phyloP scores from a whole-genome alignment of 768 basidiomycete genomes.

The Stropharia rugosoannulata region DNA sequence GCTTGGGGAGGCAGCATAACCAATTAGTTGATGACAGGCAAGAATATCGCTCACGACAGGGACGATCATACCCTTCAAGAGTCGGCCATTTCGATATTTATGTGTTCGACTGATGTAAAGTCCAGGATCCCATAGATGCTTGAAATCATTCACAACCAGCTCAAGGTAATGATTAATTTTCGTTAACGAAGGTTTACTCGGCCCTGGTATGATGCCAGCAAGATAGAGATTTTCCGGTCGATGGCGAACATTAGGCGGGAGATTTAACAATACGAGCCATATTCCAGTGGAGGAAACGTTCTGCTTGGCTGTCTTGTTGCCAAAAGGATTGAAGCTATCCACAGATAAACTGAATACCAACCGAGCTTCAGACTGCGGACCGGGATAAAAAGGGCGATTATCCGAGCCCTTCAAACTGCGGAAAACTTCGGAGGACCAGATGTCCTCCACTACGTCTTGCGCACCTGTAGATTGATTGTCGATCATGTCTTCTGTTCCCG shows the following conservation, averaged over 20 bases:
- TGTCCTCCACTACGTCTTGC: background rate
- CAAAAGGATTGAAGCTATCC: conserved; percentile 33
- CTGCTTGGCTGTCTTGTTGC: conserved; percentile 23
- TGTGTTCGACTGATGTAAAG: conserved; percentile 21
- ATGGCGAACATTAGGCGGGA: conserved; percentile 27
- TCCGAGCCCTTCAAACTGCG: background rate
- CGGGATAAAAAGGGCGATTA: background rate
- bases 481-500: background rate
- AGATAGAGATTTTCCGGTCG: conserved; percentile 35
- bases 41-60: background rate
- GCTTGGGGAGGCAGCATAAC: background rate
- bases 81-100: background rate
- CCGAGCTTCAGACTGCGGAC: conserved; percentile 6
- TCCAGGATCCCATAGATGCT: conserved; percentile 27
- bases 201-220: conserved; percentile 38
- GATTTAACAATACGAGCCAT: conserved; percentile 30
- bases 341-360: conserved; percentile 26
- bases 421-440: background rate
- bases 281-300: conserved; percentile 21
- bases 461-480: background rate
- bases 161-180: conserved; percentile 34
- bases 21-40: background rate
- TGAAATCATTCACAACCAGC: conserved; percentile 34
- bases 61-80: background rate
- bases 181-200: conserved; percentile 25